phyloP scores from a whole-genome alignment of 352 stramenopile species.

The Phytophthora megakarya region DNA sequence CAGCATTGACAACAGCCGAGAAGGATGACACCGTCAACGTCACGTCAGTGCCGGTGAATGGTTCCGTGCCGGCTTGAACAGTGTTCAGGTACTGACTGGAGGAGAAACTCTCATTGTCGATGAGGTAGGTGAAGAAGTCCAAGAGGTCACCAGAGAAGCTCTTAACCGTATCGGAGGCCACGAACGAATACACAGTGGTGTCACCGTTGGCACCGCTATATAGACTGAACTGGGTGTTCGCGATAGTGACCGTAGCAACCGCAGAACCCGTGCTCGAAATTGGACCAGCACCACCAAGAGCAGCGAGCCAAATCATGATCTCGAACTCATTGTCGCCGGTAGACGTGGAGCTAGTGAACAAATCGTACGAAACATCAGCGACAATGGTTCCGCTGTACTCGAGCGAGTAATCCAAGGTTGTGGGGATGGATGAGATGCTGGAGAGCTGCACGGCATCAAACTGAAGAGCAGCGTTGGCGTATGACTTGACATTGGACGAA shows the following conservation, averaged over 20 bases:
- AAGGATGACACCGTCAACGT: conserved; percentile 36
- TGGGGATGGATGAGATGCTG: conserved; percentile 40
- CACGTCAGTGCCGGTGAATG: conserved; percentile 36
- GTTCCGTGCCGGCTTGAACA: conserved; percentile 39
- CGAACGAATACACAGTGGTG: conserved; percentile 46
- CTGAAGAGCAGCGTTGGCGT: conserved; percentile 45
- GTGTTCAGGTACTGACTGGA: conserved; percentile 40
- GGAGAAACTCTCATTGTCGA: conserved; percentile 28
- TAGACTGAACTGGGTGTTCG: conserved; percentile 23
- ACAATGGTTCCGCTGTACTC: conserved; percentile 35
- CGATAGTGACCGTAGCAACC: conserved; percentile 31
- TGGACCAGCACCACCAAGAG: conserved; percentile 35
- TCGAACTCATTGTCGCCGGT: conserved; percentile 39
- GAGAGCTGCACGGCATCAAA: conserved; percentile 40
- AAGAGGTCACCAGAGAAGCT: conserved; percentile 39
- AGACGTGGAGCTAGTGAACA: conserved; percentile 42
- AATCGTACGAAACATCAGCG: conserved; percentile 44
- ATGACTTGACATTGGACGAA: conserved; percentile 46
- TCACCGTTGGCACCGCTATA: conserved; percentile 37
- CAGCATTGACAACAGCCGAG: conserved; percentile 29
- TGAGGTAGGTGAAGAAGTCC: conserved; percentile 41
- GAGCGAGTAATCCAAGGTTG: conserved; percentile 40
- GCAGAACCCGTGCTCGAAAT: conserved; percentile 42
- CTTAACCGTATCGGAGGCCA: conserved; percentile 27
- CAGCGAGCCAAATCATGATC: conserved; percentile 54